A percentile compares a stretch with the other conserved stretches of the same genome.
These are phyloP conservation scores for Apiospora arundinis DNA, from an alignment of 2,329 filamentous ascomycete genomes.

Conservation along the genomic window DNA sequence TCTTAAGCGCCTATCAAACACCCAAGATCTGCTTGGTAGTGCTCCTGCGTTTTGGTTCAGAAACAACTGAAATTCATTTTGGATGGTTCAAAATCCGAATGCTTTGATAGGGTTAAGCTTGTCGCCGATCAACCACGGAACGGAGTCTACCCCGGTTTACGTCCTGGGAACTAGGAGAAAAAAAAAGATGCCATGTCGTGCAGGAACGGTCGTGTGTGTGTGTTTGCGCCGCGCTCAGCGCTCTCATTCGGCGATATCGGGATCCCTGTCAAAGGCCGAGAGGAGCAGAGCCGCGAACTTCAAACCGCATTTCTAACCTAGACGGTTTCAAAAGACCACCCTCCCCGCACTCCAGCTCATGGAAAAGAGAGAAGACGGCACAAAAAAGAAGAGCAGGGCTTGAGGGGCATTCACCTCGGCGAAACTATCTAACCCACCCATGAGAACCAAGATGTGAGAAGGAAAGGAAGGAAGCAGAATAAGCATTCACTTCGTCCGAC, in stretches of 20 bases:
- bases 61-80: neutral
- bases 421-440: neutral
- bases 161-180: neutral
- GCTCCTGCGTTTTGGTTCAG: neutral
- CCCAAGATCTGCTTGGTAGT: neutral
- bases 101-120: neutral
- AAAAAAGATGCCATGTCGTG: neutral
- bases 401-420: neutral
- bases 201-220: neutral
- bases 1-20: slow-evolving; percentile 2
- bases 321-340: slow-evolving; percentile 2
- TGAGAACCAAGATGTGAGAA: neutral
- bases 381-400: neutral
- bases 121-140: slow-evolving; percentile 8
- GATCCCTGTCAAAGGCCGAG: slow-evolving; percentile 6
- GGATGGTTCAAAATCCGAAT: neutral
- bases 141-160: neutral
- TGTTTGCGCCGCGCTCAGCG: neutral
- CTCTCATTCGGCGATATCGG: slow-evolving; percentile 8
- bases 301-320: slow-evolving; percentile 15
- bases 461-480: neutral
- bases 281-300: slow-evolving; percentile 15
- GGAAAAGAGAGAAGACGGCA: neutral
- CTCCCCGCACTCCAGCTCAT: slow-evolving; percentile 1
- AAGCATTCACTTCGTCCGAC: neutral